Evolutionary conservation across 352 stramenopile genomes (phyloP).

Genomic region (Pythium aristosporum): DNA sequence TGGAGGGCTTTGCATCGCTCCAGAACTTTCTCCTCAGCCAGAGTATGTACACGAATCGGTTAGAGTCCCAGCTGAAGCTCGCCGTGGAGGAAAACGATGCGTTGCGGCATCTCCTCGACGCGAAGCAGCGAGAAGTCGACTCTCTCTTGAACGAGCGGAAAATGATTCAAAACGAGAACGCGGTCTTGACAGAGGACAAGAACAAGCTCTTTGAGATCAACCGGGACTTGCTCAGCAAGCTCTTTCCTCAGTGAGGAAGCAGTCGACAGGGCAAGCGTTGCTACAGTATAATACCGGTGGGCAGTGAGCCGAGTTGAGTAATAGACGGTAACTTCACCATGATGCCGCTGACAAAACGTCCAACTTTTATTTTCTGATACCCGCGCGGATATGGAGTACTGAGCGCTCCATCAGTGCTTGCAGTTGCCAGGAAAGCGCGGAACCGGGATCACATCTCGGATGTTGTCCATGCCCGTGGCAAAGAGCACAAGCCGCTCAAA

Average conservation of each 20-base stretch:
- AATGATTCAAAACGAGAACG: conserved; percentile 65
- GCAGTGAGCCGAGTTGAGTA: too few species aligned
- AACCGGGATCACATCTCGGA: conserved; percentile 97
- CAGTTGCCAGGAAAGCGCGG: conserved; percentile 95
- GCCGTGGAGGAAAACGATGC: conserved; percentile 62
- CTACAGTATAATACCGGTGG: too few species aligned
- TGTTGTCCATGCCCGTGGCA: conserved; percentile 98
- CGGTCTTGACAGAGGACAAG: conserved; percentile 66
- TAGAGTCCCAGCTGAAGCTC: conserved; percentile 71
- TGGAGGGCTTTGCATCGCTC: conserved; percentile 55
- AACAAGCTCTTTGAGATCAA: conserved; percentile 84
- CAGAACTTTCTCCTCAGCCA: conserved; percentile 70
- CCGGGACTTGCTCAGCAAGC: conserved; percentile 57
- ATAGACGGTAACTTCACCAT: too few species aligned
- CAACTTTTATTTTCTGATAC: too few species aligned
- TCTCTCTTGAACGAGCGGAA: conserved; percentile 52
- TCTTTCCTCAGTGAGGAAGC: conserved; percentile 56
- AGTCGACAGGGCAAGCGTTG: neutral
- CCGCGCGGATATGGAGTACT: too few species aligned
- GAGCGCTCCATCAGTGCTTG: conserved; percentile 35
- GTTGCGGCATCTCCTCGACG: conserved; percentile 46
- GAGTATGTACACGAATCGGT: conserved; percentile 72
- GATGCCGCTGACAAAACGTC: too few species aligned
- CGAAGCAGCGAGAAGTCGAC: conserved; percentile 59
- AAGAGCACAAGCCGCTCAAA: conserved; percentile 99